Evolutionary conservation across 768 basidiomycete species (phyloP), one percentile per base, ranked within the genome.

Genomic region (Trametes meyenii): DNA sequence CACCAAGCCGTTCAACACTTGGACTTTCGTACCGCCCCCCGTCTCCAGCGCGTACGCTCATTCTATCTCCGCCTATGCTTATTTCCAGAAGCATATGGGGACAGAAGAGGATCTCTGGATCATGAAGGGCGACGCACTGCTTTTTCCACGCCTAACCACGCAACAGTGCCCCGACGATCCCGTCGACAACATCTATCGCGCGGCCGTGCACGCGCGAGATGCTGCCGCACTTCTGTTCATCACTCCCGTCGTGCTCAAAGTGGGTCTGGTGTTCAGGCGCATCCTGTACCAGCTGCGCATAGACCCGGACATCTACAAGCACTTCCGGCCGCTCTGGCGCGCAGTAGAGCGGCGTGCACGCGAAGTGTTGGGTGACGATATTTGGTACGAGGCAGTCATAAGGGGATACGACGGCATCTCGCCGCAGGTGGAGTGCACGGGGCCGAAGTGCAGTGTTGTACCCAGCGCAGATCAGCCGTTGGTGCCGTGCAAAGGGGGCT

Each of bases 51-150:
- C 42, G 12, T 19, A 24, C 23, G 52, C 52, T 2, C 38, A 53
- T 40, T 42, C 52, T 16, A 26, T 53, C 40, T 39, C 52, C 14
- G 38, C 52, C 21, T 53, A 53, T 14, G 52, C 52, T 4, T 53
- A 53, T 24, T 16, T 24, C 24, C 14, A 17, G 14, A 53, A 53
- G 26, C 42, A 53, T 13, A 24, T 19, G 1, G 52, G 24, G 23
- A 16, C 39, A 11, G 24, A n/a, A 24, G 36, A 40, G 10, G 38
- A 52, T 13, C 24, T 43, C 7, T 10, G 13, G 3, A 29, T 17
- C n/a, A 24, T 53, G 11, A 21, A 16, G 1, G 13, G 42, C 5
- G 52, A 53, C 2, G 40, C 39, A 23, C 12, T 21, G 16, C 21
- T 19, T 24, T 53, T 26, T 23, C 39, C 39, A 1, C 52, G 52